These are phyloP conservation scores for Serendipita sp. DNA, from an alignment of 1,284 basidiomycete genomes.

Conservation along the genomic window DNA sequence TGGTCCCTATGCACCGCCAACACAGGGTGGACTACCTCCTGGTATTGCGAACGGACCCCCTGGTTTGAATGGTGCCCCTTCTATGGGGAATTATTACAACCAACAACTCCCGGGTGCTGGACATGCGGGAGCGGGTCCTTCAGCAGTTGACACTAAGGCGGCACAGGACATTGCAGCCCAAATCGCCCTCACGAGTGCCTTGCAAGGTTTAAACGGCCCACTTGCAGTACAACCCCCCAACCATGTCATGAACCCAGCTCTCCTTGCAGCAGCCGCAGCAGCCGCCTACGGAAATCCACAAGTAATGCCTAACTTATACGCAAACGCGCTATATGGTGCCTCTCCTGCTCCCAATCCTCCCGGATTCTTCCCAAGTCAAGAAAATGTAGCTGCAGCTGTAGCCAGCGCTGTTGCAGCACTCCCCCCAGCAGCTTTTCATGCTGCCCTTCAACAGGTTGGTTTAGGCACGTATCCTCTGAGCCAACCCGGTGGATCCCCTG, in stretches of 20 bases:
- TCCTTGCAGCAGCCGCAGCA: background rate
- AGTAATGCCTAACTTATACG: background rate
- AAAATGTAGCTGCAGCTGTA: background rate
- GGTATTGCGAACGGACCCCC: background rate
- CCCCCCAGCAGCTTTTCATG: conserved; percentile 7
- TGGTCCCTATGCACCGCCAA: background rate
- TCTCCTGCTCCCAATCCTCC: background rate
- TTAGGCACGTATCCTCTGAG: background rate
- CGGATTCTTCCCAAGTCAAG: background rate
- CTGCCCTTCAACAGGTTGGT: conserved; percentile 10
- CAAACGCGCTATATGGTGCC: background rate
- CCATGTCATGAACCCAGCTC: background rate
- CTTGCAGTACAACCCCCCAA: background rate
- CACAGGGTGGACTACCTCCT: background rate
- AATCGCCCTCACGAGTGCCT: background rate
- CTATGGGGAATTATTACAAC: background rate
- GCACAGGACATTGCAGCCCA: background rate
- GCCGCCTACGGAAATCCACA: conserved; percentile 1
- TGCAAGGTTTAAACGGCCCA: background rate
- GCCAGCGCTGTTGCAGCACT: conserved; percentile 4
- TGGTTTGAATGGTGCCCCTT: background rate
- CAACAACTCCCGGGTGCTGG: background rate
- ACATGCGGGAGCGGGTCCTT: background rate
- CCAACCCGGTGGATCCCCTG: background rate
- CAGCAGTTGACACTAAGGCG: background rate